phyloP scores from a whole-genome alignment of 306 rosid species.

The Vicia faba region DNA sequence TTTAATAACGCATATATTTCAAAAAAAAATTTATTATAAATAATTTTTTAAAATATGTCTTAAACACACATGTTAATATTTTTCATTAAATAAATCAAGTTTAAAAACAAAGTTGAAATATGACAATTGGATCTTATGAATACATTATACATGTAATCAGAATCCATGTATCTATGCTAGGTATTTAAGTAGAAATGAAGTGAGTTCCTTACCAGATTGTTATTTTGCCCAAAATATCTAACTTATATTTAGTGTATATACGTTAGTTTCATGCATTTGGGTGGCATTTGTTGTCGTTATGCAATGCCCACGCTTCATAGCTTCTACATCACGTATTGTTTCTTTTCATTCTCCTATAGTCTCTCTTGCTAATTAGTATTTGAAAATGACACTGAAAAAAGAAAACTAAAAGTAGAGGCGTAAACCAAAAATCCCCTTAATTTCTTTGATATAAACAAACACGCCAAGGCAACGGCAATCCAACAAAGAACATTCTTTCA shows the following conservation, averaged over 20 bases:
- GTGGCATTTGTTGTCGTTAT: neutral
- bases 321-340: neutral
- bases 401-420: neutral
- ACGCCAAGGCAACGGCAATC: constrained; percentile 6
- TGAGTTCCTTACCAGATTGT: neutral
- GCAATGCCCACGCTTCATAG: neutral
- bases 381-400: neutral
- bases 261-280: constrained; percentile 6
- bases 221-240: neutral
- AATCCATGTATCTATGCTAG: neutral
- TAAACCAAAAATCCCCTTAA: constrained; percentile 6
- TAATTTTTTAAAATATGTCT: too few relatives aligned
- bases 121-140: neutral
- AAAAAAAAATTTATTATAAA: too few relatives aligned
- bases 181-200: neutral
- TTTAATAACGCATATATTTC: too few relatives aligned
- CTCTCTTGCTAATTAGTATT: neutral
- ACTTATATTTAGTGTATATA: neutral
- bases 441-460: constrained; percentile 22
- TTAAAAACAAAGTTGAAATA: too few relatives aligned
- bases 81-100: too few relatives aligned
- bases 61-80: too few relatives aligned
- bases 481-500: neutral
- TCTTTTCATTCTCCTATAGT: neutral
- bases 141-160: neutral